phyloP scores from a whole-genome alignment of 2,329 filamentous ascomycete species.

The Fusarium luffae region DNA sequence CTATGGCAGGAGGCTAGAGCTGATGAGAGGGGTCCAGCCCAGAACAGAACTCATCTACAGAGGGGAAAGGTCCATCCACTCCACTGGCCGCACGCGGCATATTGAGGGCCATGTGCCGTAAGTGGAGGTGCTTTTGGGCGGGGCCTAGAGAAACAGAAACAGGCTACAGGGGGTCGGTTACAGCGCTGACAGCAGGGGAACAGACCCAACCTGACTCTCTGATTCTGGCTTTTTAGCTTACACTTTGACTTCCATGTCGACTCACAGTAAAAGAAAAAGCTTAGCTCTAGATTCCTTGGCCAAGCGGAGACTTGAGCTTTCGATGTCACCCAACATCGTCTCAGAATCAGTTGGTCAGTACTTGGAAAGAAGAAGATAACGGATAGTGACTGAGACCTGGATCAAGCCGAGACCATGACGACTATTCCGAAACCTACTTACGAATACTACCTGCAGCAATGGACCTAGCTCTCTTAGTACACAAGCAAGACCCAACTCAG shows the following conservation, averaged over 20 bases:
- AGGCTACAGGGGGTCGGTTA: not conserved
- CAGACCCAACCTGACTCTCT: not conserved
- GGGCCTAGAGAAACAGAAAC: slow-evolving; percentile 11
- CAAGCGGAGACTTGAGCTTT: not conserved
- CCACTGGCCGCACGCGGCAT: slow-evolving; percentile 33
- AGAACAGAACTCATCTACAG: not conserved
- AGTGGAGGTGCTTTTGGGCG: slow-evolving; percentile 23
- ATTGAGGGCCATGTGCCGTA: slow-evolving; percentile 16
- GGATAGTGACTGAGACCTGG: not conserved
- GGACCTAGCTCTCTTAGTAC: not conserved
- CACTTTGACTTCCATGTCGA: slow-evolving; percentile 1
- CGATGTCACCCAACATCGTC: slow-evolving; percentile 20
- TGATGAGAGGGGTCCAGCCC: slow-evolving; percentile 26
- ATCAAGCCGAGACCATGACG: slow-evolving; percentile 3
- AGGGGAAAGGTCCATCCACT: slow-evolving; percentile 8
- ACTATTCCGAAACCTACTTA: not conserved
- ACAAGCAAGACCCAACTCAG: slow-evolving; percentile 11
- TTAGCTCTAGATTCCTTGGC: slow-evolving; percentile 3
- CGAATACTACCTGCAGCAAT: not conserved
- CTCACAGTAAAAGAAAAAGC: not conserved
- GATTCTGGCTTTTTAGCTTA: not conserved
- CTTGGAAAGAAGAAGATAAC: not conserved
- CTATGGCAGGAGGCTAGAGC: slow-evolving; percentile 15
- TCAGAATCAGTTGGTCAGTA: slow-evolving; percentile 24
- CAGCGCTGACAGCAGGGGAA: not conserved